Evolutionary conservation across 148 eudicot genomes (phyloP), one percentile per base, ranked within the genome.

Genomic region (Amaranthus palmeri): DNA sequence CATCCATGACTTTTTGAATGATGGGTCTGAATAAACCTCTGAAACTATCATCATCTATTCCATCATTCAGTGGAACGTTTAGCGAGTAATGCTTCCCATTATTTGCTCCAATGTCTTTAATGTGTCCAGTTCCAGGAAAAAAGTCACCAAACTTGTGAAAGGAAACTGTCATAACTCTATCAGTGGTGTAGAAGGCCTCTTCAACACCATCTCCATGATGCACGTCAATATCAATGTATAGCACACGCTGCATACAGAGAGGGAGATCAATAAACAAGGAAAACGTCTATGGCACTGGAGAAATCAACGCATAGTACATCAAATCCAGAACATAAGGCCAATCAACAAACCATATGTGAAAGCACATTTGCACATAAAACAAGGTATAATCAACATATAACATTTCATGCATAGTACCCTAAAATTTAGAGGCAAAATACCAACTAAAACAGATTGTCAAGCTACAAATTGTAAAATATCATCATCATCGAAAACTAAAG

Each of bases 161-260:
- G 48, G 98, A 93, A 42, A 93, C 97, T 3, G 98, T 93, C 96
- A 93, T 93, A 54, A 93, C 98, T 84, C 98, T 80, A 46, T 93
- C 91, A 36, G 98, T 93, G 71, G 90, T 88, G 76, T 83, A 90
- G 71, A 92, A 92, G 51, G 98, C 98, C 79, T 90, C 96, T 84
- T 92, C 96, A 70, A 92, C 97, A 68, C 97, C 97, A 78, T 92
- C 97, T 74, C 96, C 97, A 75, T 92, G 97, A 84, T 92, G 97
- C 77, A 92, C 86, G 9, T 90, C 97, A 57, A 92, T 92, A 76
- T 92, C 97, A 53, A 92, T 78, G 79, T 92, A 92, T 55, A 92
- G 67, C 47, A 92, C 96, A 52, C 97, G 97, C 97, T 92, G 96
- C 77, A 71, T n/a, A 67, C 41, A 59, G 77, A 67, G 14, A 66